These are phyloP conservation scores for Climacium dendroides DNA, from an alignment of 225 moss, liverwort and hornwort genomes.

Conservation along the genomic window DNA sequence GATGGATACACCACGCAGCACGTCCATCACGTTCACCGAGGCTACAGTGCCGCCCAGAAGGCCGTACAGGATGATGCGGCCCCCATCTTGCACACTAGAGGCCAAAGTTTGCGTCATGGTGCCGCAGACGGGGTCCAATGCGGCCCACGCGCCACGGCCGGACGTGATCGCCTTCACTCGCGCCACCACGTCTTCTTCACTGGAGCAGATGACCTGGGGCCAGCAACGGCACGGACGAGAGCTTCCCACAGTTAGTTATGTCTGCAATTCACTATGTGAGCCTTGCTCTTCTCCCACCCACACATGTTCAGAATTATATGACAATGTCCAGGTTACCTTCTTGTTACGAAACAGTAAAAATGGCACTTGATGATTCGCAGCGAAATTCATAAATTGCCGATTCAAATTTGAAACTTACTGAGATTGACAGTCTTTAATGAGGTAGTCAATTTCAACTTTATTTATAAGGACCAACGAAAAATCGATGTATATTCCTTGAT, in stretches of 20 bases:
- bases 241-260: not conserved
- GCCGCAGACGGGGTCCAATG: not conserved
- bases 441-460: not conserved
- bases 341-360: no score
- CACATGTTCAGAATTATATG: no score
- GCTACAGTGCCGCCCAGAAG: not conserved
- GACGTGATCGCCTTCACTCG: not conserved
- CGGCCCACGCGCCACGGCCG: not conserved
- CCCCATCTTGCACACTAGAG: not conserved
- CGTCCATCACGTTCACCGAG: not conserved
- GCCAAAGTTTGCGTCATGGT: not conserved
- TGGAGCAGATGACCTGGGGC: not conserved
- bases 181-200: not conserved
- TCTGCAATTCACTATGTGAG: not conserved
- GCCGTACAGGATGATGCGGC: not conserved
- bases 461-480: no score
- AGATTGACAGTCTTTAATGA: not conserved
- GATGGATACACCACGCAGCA: not conserved
- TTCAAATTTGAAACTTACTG: not conserved
- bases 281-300: not conserved
- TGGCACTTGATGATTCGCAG: not conserved
- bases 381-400: not conserved
- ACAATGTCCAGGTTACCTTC: not conserved
- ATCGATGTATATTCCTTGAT: not conserved
- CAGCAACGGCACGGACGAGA: not conserved